These are phyloP conservation scores for Aspergillus conjunctus DNA, from an alignment of 495 filamentous ascomycete species.

Conservation along the genomic window DNA sequence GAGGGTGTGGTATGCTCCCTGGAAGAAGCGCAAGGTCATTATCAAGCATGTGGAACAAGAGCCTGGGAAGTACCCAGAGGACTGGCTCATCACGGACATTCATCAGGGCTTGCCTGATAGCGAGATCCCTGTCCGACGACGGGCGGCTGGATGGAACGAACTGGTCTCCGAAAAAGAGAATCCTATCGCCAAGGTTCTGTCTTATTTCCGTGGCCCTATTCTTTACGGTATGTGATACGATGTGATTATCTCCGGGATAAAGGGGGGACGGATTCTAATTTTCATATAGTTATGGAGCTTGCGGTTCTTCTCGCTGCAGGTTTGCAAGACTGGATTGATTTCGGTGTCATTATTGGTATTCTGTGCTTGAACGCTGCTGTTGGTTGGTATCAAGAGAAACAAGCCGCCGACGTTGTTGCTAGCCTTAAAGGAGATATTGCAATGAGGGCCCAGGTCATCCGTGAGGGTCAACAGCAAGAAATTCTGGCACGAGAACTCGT, in stretches of 20 bases:
- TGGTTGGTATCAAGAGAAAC: conserved; percentile 84
- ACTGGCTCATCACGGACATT: conserved; percentile 74
- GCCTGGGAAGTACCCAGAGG: conserved; percentile 57
- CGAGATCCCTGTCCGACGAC: conserved; percentile 62
- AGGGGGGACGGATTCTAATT: conserved; percentile 30
- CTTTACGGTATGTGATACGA: conserved; percentile 64
- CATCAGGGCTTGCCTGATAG: conserved; percentile 55
- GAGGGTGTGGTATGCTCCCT: conserved; percentile 55
- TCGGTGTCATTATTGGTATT: conserved; percentile 82
- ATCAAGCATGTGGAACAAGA: conserved; percentile 36
- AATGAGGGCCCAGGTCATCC: conserved; percentile 68
- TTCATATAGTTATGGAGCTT: conserved; percentile 70
- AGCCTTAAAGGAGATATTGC: conserved; percentile 81
- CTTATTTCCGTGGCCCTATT: conserved; percentile 78
- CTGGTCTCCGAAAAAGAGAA: conserved; percentile 73
- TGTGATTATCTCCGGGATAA: not conserved
- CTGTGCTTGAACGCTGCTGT: conserved; percentile 72
- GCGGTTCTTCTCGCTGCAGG: conserved; percentile 75
- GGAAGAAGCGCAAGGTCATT: conserved; percentile 59
- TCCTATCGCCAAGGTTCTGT: conserved; percentile 68
- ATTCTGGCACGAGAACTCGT: conserved; percentile 76
- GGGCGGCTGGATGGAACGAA: conserved; percentile 70
- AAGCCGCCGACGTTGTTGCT: conserved; percentile 79
- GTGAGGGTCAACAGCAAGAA: conserved; percentile 64
- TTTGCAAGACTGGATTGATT: conserved; percentile 76